These are phyloP conservation scores for Cladosporium sp. DNA, from an alignment of 2,329 filamentous ascomycete species.

Conservation along the genomic window DNA sequence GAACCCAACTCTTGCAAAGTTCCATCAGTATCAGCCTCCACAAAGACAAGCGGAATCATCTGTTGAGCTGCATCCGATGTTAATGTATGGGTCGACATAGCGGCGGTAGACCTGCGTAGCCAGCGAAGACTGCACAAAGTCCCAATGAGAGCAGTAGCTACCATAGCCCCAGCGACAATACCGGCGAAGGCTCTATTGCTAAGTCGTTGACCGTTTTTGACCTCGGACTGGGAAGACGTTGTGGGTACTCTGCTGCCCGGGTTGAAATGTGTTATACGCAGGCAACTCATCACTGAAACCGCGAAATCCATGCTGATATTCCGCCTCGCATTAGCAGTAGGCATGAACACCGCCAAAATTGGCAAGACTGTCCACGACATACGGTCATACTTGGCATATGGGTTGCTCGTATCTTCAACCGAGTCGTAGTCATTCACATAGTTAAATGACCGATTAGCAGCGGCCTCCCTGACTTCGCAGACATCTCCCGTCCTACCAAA, in stretches of 20 bases:
- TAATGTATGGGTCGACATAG: not conserved
- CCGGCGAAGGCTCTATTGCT: not conserved
- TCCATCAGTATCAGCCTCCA: not conserved
- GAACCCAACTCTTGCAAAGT: not conserved
- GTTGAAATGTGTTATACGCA: not conserved
- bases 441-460: not conserved
- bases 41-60: not conserved
- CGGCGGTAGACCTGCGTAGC: not conserved
- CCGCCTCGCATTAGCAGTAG: not conserved
- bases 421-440: not conserved
- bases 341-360: not conserved
- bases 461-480: not conserved
- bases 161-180: not conserved
- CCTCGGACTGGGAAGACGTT: too few species aligned
- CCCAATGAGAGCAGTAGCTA: not conserved
- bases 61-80: not conserved
- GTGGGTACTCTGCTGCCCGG: not conserved
- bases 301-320: not conserved
- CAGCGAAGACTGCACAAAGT: too few species aligned
- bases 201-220: not conserved
- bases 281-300: not conserved
- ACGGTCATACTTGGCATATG: not conserved
- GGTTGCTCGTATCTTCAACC: not conserved
- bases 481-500: not conserved
- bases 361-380: not conserved